These are phyloP conservation scores for Rhodotorula sp. DNA, from an alignment of 1,284 basidiomycete species.

Conservation along the genomic window DNA sequence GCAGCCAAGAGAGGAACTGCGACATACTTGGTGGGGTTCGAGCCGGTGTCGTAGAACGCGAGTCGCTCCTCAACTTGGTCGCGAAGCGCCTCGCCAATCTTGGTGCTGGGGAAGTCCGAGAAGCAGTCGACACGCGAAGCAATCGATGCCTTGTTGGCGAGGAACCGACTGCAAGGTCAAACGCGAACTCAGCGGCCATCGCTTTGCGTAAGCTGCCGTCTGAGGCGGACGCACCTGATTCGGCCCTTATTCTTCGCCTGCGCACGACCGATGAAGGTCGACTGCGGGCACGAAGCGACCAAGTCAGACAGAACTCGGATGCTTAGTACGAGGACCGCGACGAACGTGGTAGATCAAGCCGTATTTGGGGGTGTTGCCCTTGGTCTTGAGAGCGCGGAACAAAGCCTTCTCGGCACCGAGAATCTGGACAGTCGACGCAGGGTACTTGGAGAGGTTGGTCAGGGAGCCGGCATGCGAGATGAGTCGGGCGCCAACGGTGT, in stretches of 20 bases:
- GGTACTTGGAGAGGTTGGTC: constrained; percentile 91
- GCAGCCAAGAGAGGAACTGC: background rate
- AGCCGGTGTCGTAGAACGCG: constrained; percentile 74
- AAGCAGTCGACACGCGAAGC: constrained; percentile 98
- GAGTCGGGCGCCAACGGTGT: constrained; percentile 90
- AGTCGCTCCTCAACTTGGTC: constrained; percentile 95
- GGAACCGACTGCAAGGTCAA: constrained; percentile 75
- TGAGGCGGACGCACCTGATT: background rate
- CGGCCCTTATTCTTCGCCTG: constrained; percentile 95
- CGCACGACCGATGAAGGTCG: constrained; percentile 89
- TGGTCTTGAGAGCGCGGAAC: constrained; percentile 97
- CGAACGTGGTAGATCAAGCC: constrained; percentile 77
- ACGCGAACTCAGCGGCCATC: background rate
- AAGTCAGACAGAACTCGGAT: background rate
- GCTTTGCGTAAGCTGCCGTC: no score
- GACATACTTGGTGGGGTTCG: constrained; percentile 41
- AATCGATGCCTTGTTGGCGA: constrained; percentile 99
- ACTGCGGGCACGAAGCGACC: background rate
- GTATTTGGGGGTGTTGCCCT: constrained; percentile 93
- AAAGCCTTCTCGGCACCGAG: constrained; percentile 97
- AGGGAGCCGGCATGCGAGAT: constrained; percentile 97
- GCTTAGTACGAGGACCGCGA: constrained; percentile 44
- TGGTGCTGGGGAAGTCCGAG: constrained; percentile 48
- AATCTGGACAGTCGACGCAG: constrained; percentile 96
- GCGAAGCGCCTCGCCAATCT: constrained; percentile 91